A percentile compares a stretch with the other conserved stretches of the same genome.
phyloP scores from a whole-genome alignment of 2,329 filamentous ascomycete genomes.

The Fusarium verticillioides region DNA sequence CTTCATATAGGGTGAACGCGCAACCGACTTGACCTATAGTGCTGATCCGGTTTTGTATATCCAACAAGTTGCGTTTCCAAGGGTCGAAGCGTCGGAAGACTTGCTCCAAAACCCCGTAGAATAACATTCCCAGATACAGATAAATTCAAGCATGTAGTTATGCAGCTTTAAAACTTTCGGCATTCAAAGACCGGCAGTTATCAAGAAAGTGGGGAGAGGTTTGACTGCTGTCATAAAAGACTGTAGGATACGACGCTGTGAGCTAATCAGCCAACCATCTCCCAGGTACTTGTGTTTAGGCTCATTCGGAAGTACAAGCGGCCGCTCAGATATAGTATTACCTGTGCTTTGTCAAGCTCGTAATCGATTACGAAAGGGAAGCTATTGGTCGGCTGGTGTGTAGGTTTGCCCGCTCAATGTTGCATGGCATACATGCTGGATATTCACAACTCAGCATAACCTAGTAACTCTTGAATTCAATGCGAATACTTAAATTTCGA shows the following conservation, averaged over 20 bases:
- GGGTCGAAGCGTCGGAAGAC: neutral
- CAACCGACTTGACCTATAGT: too few relatives aligned
- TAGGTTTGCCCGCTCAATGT: neutral
- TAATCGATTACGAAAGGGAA: neutral
- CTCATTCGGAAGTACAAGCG: neutral
- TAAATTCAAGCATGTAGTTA: too few relatives aligned
- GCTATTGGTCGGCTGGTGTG: neutral
- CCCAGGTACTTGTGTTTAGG: neutral
- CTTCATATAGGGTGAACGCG: too few relatives aligned
- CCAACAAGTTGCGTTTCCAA: too few relatives aligned
- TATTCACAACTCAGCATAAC: neutral
- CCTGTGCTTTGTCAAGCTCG: neutral
- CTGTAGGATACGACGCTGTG: neutral
- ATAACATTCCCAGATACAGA: neutral
- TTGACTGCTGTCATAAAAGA: neutral
- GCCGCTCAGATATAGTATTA: neutral
- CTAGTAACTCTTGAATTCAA: neutral
- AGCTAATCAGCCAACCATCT: neutral
- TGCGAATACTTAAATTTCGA: neutral
- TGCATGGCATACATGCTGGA: neutral
- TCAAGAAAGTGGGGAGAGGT: neutral
- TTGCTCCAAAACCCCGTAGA: neutral
- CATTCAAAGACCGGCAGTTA: neutral
- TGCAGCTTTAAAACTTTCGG: too few relatives aligned
- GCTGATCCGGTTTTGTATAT: too few relatives aligned